Conservation (phyloP, 768 basidiomycete species). For the Rubroboletus pulcherrimus region DNA sequence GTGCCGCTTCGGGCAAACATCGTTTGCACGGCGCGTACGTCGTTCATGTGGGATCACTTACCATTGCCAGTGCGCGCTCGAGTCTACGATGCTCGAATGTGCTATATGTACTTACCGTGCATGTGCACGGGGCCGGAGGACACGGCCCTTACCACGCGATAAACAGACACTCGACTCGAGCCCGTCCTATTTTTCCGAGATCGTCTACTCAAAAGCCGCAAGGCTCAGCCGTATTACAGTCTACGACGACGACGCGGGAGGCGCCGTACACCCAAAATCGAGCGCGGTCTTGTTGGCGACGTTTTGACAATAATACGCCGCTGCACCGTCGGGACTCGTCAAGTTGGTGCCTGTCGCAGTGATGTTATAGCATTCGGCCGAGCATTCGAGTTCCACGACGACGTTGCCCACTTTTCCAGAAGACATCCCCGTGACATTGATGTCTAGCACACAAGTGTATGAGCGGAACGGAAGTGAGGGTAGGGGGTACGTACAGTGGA, state of each 20-base stretch:
- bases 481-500: constrained; percentile 33
- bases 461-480: background rate
- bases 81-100: background rate
- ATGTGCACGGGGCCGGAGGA: background rate
- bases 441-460: constrained; percentile 20
- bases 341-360: constrained; percentile 30
- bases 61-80: background rate
- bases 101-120: background rate
- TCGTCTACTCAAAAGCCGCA: background rate
- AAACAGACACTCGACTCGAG: background rate
- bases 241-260: constrained; percentile 1
- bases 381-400: constrained; percentile 43
- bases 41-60: background rate
- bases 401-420: constrained; percentile 37
- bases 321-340: constrained; percentile 30
- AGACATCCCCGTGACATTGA: constrained; percentile 41
- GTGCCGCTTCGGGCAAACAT: background rate
- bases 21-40: background rate
- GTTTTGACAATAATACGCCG: constrained; percentile 36
- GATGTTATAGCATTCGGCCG: constrained; percentile 35
- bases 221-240: background rate
- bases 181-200: background rate
- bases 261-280: constrained; percentile 24
- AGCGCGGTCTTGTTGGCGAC: constrained; percentile 30
- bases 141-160: background rate